phyloP scores from a whole-genome alignment of 2,329 filamentous ascomycete genomes.

The Penicillium glabrum region DNA sequence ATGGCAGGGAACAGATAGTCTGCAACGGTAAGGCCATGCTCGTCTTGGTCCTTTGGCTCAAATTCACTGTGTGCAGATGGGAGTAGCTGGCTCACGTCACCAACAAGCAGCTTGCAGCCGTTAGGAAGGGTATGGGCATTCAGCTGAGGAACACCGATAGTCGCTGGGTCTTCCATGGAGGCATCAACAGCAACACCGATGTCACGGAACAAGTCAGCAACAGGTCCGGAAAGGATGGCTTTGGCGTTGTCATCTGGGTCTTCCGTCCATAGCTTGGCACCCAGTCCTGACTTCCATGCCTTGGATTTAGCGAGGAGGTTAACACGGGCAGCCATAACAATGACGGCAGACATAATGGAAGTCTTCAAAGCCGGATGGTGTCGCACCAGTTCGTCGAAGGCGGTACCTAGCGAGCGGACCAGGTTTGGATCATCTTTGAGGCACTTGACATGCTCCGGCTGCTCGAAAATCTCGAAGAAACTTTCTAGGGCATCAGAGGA shows the following conservation, averaged over 20 bases:
- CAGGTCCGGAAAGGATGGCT: conserved; percentile 59
- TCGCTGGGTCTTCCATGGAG: conserved; percentile 22
- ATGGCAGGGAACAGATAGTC: conserved; percentile 74
- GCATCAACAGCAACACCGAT: conserved; percentile 32
- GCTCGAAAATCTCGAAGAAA: conserved; percentile 97
- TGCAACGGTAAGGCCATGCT: conserved; percentile 55
- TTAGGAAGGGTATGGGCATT: conserved; percentile 36
- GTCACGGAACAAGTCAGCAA: conserved; percentile 36
- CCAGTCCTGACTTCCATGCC: conserved; percentile 68
- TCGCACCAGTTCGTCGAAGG: conserved; percentile 90
- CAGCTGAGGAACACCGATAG: conserved; percentile 28
- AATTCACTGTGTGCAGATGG: conserved; percentile 23
- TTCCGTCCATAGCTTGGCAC: conserved; percentile 72
- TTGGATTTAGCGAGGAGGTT: conserved; percentile 70
- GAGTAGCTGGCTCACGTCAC: conserved; percentile 29
- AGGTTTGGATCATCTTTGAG: conserved; percentile 74
- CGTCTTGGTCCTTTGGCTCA: conserved; percentile 51
- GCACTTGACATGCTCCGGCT: conserved; percentile 79
- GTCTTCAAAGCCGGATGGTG: conserved; percentile 85
- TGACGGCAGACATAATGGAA: conserved; percentile 78
- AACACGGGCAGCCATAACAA: conserved; percentile 85
- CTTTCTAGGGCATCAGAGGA: conserved; percentile 77
- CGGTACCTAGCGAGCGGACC: conserved; percentile 71
- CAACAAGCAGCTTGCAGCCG: conserved; percentile 34
- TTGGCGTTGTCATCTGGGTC: conserved; percentile 60